phyloP scores from a whole-genome alignment of 129 eudicot genomes.

The Helichrysum umbraculigerum region DNA sequence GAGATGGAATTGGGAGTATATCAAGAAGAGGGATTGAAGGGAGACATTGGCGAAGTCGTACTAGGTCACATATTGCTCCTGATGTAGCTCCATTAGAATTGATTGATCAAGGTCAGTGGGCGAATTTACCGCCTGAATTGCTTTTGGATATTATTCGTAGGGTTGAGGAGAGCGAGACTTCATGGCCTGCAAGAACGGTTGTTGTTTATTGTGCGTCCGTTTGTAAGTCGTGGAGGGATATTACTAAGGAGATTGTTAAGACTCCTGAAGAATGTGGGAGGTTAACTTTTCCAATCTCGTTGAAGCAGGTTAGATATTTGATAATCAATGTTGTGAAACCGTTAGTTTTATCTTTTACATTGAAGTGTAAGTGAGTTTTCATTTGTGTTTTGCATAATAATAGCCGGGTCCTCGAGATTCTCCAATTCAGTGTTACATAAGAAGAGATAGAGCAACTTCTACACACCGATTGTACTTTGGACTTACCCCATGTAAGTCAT shows the following conservation, averaged over 20 bases:
- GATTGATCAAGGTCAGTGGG: slow-evolving; percentile 83
- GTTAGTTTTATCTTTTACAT: neutral
- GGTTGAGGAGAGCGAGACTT: slow-evolving; percentile 85
- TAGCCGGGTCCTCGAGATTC: slow-evolving; percentile 96
- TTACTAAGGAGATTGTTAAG: slow-evolving; percentile 91
- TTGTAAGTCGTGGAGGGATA: slow-evolving; percentile 92
- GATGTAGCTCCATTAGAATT: slow-evolving; percentile 58
- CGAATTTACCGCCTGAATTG: slow-evolving; percentile 85
- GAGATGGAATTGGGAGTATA: slow-evolving; percentile 69
- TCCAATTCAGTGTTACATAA: slow-evolving; percentile 87
- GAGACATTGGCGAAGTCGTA: slow-evolving; percentile 70
- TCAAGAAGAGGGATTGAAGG: slow-evolving; percentile 74
- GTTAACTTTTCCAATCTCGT: slow-evolving; percentile 90
- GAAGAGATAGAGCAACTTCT: slow-evolving; percentile 86
- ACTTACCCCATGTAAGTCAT: slow-evolving; percentile 81
- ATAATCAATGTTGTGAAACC: neutral
- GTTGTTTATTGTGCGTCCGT: slow-evolving; percentile 88
- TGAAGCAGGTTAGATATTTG: slow-evolving; percentile 66
- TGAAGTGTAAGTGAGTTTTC: neutral
- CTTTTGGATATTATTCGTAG: slow-evolving; percentile 83
- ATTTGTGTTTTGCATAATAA: slow-evolving; percentile 13
- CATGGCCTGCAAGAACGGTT: slow-evolving; percentile 85
- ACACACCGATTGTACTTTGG: slow-evolving; percentile 76
- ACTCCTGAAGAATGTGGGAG: slow-evolving; percentile 95
- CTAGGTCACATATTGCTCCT: slow-evolving; percentile 78